phyloP scores from a whole-genome alignment of 768 basidiomycete species.

The Tricholoma terreum region DNA sequence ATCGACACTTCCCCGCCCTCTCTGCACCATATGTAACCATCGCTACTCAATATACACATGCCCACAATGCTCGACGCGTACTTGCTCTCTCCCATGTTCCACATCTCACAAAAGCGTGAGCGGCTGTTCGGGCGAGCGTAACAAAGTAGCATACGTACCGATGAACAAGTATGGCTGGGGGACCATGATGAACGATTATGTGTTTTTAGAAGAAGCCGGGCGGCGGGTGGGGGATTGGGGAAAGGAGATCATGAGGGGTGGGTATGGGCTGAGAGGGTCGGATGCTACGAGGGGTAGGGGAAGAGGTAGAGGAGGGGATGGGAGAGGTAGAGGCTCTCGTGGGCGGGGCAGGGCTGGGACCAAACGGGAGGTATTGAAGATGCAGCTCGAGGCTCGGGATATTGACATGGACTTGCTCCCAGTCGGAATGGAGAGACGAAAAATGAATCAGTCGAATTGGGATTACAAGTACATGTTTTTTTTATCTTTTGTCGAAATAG shows the following conservation, averaged over 20 bases:
- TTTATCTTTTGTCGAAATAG: constrained; percentile 7
- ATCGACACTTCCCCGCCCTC: constrained; percentile 19
- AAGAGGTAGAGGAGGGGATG: constrained; percentile 19
- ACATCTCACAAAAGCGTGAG: constrained; percentile 58
- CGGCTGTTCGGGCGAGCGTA: constrained; percentile 68
- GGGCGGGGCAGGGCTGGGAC: constrained; percentile 35
- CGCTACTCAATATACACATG: constrained; percentile 68
- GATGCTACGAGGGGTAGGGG: constrained; percentile 14
- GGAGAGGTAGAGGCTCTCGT: constrained; percentile 20
- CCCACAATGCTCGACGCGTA: constrained; percentile 66
- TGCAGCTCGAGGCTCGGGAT: constrained; percentile 62
- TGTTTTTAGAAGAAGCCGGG: constrained; percentile 79
- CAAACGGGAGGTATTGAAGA: constrained; percentile 66
- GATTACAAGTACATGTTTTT: constrained; percentile 64
- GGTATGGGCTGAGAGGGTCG: constrained; percentile 39
- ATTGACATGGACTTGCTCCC: constrained; percentile 78
- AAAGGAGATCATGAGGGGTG: constrained; percentile 60
- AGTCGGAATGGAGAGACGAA: constrained; percentile 77
- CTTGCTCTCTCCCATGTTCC: constrained; percentile 74
- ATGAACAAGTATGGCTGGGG: constrained; percentile 87
- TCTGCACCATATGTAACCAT: constrained; percentile 50
- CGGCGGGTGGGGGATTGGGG: constrained; percentile 76
- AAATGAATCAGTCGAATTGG: constrained; percentile 78
- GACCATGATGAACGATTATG: constrained; percentile 86
- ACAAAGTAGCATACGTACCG: constrained; percentile 70